Evolutionary conservation across 257 asterid genomes (phyloP).

Genomic region (Haberlea rhodopensis): DNA sequence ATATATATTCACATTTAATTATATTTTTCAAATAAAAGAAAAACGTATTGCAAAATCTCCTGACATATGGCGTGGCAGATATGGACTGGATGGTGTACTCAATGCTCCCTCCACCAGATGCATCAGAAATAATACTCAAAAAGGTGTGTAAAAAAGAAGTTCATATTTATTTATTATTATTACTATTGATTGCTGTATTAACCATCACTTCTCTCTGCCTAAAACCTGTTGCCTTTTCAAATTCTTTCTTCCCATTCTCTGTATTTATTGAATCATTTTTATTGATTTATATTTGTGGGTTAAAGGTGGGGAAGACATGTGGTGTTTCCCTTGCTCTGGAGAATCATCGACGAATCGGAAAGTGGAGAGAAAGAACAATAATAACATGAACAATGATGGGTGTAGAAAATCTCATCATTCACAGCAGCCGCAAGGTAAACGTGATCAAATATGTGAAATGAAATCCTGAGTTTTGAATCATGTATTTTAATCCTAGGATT

Average conservation of each 20-base stretch:
- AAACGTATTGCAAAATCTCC: neutral
- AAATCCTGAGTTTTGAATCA: neutral
- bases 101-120: neutral
- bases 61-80: neutral
- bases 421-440: slow-evolving; percentile 26
- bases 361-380: slow-evolving; percentile 21
- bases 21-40: too few species aligned
- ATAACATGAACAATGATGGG: slow-evolving; percentile 16
- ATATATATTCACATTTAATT: too few species aligned
- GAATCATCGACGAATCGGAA: slow-evolving; percentile 33
- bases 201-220: neutral
- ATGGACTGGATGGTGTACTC: neutral
- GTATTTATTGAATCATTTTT: too few species aligned
- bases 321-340: slow-evolving; percentile 45
- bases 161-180: too few species aligned
- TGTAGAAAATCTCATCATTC: slow-evolving; percentile 25
- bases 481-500: slow-evolving; percentile 4
- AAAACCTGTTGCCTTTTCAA: neutral
- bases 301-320: slow-evolving; percentile 26
- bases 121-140: neutral
- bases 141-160: neutral
- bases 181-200: neutral
- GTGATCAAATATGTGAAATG: neutral
- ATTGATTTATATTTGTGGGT: neutral
- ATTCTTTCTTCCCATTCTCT: neutral